Conservation (phyloP, 2,329 filamentous ascomycete genomes). For the Teratosphaeria pseudoeucalypti region DNA sequence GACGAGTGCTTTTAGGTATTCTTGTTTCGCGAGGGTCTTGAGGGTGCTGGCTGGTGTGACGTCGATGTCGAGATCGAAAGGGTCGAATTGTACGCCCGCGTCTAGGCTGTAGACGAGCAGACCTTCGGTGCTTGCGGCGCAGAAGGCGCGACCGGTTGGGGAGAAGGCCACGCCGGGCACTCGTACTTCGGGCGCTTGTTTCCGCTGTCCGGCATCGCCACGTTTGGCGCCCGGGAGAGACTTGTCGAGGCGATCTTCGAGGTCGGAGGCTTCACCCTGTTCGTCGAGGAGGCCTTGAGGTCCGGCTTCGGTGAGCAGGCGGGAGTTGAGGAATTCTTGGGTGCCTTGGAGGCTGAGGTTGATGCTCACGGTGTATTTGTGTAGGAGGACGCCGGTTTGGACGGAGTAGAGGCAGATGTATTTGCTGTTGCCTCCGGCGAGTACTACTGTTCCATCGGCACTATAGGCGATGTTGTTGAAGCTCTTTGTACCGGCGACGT, state of each 20-base stretch:
- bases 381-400: constrained; percentile 77
- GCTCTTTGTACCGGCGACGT: constrained; percentile 77
- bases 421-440: constrained; percentile 93
- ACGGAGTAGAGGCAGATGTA: constrained; percentile 98
- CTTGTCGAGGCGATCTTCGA: constrained; percentile 71
- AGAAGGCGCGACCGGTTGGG: constrained; percentile 81
- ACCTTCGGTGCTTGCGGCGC: constrained; percentile 88
- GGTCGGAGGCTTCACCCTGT: constrained; percentile 76
- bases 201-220: constrained; percentile 73
- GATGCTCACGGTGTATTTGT: constrained; percentile 90
- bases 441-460: constrained; percentile 78
- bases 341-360: constrained; percentile 95
- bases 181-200: constrained; percentile 63
- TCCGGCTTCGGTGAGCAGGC: constrained; percentile 80
- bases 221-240: constrained; percentile 77
- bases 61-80: constrained; percentile 88
- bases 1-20: constrained; percentile 83
- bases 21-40: constrained; percentile 62
- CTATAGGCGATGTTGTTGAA: constrained; percentile 86
- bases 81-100: constrained; percentile 75
- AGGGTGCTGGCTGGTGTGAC: constrained; percentile 68
- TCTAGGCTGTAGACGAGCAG: constrained; percentile 90
- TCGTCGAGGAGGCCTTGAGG: constrained; percentile 77
- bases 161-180: constrained; percentile 80
- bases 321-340: constrained; percentile 93